These are phyloP conservation scores for Dendrobium huoshanense DNA, from an alignment of 106 monocot genomes.

Conservation along the genomic window DNA sequence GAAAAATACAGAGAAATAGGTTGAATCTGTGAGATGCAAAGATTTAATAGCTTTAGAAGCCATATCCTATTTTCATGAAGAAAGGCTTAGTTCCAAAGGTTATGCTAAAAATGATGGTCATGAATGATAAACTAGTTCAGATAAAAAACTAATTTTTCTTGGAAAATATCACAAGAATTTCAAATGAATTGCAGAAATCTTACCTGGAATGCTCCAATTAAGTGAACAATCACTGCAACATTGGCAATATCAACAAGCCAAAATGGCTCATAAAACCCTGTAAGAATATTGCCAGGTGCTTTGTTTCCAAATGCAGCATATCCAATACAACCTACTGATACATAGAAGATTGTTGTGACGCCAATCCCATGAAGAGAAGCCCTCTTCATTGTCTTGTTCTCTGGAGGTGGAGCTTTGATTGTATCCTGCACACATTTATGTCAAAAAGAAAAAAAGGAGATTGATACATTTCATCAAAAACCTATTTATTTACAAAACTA, in stretches of 20 bases:
- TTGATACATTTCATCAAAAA: no score
- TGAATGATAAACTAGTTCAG: no score
- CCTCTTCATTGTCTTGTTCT: conserved; percentile 47
- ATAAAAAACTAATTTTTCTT: neutral
- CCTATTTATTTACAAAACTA: no score
- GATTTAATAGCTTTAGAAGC: no score
- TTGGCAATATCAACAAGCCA: conserved; percentile 52
- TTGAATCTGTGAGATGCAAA: no score
- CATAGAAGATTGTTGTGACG: conserved; percentile 37
- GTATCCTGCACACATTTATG: conserved; percentile 36
- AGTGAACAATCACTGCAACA: conserved; percentile 30
- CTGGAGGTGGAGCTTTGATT: conserved; percentile 34
- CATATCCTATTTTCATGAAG: no score
- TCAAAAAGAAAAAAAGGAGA: no score
- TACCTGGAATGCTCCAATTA: conserved; percentile 50
- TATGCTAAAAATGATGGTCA: no score
- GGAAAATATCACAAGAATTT: neutral
- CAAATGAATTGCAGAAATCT: neutral
- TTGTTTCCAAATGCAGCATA: conserved; percentile 41
- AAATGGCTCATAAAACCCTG: conserved; percentile 39
- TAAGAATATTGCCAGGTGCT: conserved; percentile 47
- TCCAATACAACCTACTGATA: conserved; percentile 35
- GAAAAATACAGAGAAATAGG: no score
- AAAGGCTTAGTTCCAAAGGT: no score
- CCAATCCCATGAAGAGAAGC: conserved; percentile 33